Base-by-base conservation (phyloP, 495 filamentous ascomycete species). In the Aspergillus nidulans region DNA sequence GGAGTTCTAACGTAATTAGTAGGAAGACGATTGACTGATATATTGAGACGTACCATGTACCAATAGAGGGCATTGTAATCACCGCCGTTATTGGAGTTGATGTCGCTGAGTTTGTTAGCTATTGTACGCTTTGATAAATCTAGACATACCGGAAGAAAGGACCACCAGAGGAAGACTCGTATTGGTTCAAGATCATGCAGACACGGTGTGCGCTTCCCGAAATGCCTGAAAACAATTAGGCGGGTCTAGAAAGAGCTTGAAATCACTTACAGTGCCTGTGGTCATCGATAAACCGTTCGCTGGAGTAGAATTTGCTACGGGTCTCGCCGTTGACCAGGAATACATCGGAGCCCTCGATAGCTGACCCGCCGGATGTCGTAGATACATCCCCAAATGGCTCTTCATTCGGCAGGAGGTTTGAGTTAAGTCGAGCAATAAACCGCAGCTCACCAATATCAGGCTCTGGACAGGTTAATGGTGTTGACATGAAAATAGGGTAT, bases 261-360 rank as follows among this genome's bases (percentile, higher is more conserved):
- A 34, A 0, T 40, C n/a, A 20, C 55, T 41, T 34, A 68, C 84
- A 87, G 58, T 86, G 82, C 7, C 77, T 74, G 12, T 81, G 69
- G 57, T 87, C 83, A 61, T 87, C 84, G 68, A 87, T 86, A 67
- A 86, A 86, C 0, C 81, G 73, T 13, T 83, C 71, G 58, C 79
- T 82, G 15, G 81, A 85, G 69, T 85, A 87, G 72, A 87, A 87
- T 65, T 87, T 87, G 65, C 77, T 81, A 21, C 84, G 80, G 0
- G 84, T 86, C 59, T 86, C 71, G 12, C 82, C 80, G 56, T 76
- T 62, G 32, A 86, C 80, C 30, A 82, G 44, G 59, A 77, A 86
- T 26, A 87, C 83, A 55, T 87, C 84, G 0, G 77, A 80, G 18
- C 83, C 84, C 61, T 86, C 84, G 40, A 87, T 69, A 1, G 73